Conservation (phyloP, 352 stramenopile genomes). For the Salisapilia sapeloensis region DNA sequence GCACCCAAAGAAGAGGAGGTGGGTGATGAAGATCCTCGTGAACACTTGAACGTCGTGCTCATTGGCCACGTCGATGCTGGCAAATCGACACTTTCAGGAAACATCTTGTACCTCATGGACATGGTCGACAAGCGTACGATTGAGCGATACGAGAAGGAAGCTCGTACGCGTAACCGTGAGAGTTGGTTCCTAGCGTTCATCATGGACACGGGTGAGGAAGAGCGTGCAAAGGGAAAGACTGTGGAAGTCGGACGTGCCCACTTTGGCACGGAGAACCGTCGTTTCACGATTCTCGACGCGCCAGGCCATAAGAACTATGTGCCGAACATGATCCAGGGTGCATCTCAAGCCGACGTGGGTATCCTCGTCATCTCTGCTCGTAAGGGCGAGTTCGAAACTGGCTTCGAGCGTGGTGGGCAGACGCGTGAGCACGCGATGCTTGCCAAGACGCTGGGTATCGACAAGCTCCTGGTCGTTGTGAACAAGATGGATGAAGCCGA, state of each 20-base stretch:
- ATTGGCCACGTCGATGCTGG: slow-evolving; percentile 98
- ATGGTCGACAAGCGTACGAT: slow-evolving; percentile 99
- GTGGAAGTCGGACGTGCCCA: slow-evolving; percentile 88
- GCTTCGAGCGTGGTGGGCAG: slow-evolving; percentile 96
- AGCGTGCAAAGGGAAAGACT: slow-evolving; percentile 87
- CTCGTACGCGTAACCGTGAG: slow-evolving; percentile 83
- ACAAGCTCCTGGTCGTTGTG: slow-evolving; percentile 96
- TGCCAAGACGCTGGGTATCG: slow-evolving; percentile 97
- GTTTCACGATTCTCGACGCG: slow-evolving; percentile 97
- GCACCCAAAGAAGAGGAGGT: slow-evolving; percentile 52
- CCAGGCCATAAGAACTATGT: slow-evolving; percentile 99
- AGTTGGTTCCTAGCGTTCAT: slow-evolving; percentile 97
- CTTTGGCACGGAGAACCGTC: slow-evolving; percentile 91
- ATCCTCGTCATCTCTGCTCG: slow-evolving; percentile 93
- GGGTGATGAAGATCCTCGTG: slow-evolving; percentile 86
- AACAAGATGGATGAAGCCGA: slow-evolving; percentile 99
- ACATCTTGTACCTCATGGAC: slow-evolving; percentile 97
- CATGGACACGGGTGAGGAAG: slow-evolving; percentile 99
- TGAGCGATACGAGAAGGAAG: slow-evolving; percentile 96
- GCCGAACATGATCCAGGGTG: slow-evolving; percentile 96
- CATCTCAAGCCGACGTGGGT: slow-evolving; percentile 93
- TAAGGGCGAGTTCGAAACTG: slow-evolving; percentile 97
- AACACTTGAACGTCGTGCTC: slow-evolving; percentile 99
- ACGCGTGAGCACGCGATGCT: slow-evolving; percentile 98
- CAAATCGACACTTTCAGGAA: slow-evolving; percentile 96